These are phyloP conservation scores for Knoxdaviesia proteae DNA, from an alignment of 2,329 filamentous ascomycete genomes.

Conservation along the genomic window DNA sequence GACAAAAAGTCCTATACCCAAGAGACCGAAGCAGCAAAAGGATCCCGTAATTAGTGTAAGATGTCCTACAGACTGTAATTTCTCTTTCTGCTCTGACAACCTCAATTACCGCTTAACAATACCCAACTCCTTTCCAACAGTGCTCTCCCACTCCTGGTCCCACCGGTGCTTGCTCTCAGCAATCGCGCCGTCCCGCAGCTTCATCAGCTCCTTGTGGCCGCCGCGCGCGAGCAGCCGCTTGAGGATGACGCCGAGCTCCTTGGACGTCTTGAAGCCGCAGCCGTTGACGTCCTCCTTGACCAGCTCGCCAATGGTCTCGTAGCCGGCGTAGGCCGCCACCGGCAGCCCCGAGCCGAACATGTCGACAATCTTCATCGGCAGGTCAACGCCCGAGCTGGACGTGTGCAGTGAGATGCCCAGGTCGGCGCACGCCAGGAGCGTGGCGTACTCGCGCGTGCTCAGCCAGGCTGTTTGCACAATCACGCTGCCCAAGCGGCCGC, in stretches of 20 bases:
- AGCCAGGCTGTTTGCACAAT: constrained; percentile 70
- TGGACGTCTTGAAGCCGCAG: constrained; percentile 55
- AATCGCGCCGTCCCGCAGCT: constrained; percentile 46
- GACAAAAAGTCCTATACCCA: too few relatives aligned
- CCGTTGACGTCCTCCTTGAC: constrained; percentile 76
- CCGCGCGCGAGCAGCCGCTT: constrained; percentile 36
- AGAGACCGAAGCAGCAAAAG: too few relatives aligned
- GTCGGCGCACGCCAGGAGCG: constrained; percentile 65
- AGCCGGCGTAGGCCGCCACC: constrained; percentile 68
- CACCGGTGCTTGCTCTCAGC: constrained; percentile 59
- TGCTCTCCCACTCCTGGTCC: constrained; percentile 82
- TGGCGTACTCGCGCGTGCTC: constrained; percentile 64
- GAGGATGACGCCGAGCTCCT: constrained; percentile 43
- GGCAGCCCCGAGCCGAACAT: constrained; percentile 94
- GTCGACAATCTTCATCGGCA: constrained; percentile 98
- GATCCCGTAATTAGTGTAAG: too few relatives aligned
- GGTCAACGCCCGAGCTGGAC: constrained; percentile 81
- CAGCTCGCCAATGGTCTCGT: constrained; percentile 79
- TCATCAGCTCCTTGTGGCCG: constrained; percentile 31
- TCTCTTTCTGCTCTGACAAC: background rate
- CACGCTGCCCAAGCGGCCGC: constrained; percentile 46
- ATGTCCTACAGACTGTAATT: too few relatives aligned
- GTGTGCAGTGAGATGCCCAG: constrained; percentile 82
- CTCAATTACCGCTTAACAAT: constrained; percentile 9
- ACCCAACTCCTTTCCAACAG: constrained; percentile 54